Evolutionary conservation across 345 rosid genomes (phyloP), one percentile per base, ranked within the genome.

Genomic region (Tarenaya hassleriana): DNA sequence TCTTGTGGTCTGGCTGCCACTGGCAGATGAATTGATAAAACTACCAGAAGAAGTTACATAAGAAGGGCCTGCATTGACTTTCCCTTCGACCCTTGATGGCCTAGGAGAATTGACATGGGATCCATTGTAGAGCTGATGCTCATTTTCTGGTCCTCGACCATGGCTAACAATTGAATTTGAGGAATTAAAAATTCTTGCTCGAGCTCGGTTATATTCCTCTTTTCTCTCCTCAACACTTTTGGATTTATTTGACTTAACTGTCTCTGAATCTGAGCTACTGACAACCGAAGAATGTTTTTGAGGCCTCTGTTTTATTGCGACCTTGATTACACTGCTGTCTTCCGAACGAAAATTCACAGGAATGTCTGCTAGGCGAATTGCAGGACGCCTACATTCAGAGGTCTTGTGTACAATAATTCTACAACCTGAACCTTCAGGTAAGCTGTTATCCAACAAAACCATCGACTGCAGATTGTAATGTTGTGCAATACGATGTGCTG

Each of bases 401-500:
- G 89, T 79, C 70, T 84, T 84, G 55, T 70, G 68, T 29, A 82
- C 84, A 66, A 84, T 77, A 50, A 84, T 84, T 64, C 79, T 77
- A 45, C 75, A 81, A 41, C 81, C 81, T n/a, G 89, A 79, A 51
- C 80, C 81, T 64, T 84, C 94, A 10, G 81, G 78, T 39, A 72
- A 60, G 67, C 35, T 74, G 49, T 69, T 84, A 57, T 84, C 94
- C 33, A 79, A 50, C 60, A 84, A 69, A 58, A 84, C 94, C 94
- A 84, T 84, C 34, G 94, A 84, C 60, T 79, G 94, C 63, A 84
- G 55, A 1, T 85, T 75, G 61, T 79, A 84, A 70, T 84, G 94
- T 63, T 84, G 94, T 0, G 94, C 94, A 44, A 84, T 80, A 33
- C 94, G 94, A 48, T 84, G 94, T 31, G 89, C 94, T 64, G 94